Percentiles rank a stretch among this genome's conserved stretches.
phyloP scores from a whole-genome alignment of 495 filamentous ascomycete genomes.

The Sordaria brevicollis region DNA sequence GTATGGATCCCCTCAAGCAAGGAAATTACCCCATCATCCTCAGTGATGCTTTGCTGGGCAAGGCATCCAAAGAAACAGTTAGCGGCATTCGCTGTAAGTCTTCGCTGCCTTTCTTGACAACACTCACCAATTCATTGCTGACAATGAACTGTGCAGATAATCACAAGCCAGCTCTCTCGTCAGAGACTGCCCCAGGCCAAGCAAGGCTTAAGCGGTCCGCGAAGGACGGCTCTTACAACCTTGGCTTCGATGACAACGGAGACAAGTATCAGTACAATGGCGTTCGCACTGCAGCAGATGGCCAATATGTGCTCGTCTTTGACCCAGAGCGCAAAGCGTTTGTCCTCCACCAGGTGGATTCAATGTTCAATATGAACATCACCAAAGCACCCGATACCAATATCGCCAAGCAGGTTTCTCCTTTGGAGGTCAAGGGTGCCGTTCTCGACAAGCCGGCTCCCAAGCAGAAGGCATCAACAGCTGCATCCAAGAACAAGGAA shows the following conservation, averaged over 20 bases:
- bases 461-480: conserved; percentile 13
- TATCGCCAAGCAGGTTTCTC: conserved; percentile 30
- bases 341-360: conserved; percentile 46
- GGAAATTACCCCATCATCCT: conserved; percentile 46
- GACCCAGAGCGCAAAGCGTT: conserved; percentile 43
- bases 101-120: not conserved
- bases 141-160: conserved; percentile 33
- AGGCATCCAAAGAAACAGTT: conserved; percentile 40
- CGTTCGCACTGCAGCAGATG: conserved; percentile 34
- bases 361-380: conserved; percentile 50
- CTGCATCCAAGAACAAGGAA: conserved; percentile 11
- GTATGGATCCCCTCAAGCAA: conserved; percentile 39
- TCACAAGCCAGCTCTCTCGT: conserved; percentile 39
- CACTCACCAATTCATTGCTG: not conserved
- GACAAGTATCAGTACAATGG: conserved; percentile 42
- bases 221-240: conserved; percentile 32
- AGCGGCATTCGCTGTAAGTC: conserved; percentile 43
- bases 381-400: conserved; percentile 33
- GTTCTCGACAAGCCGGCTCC: not conserved
- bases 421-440: conserved; percentile 22
- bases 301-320: conserved; percentile 45
- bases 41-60: conserved; percentile 44
- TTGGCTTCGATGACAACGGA: conserved; percentile 36
- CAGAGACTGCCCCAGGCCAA: conserved; percentile 29
- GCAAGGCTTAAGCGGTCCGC: conserved; percentile 37